These are phyloP conservation scores for Quillaja saponaria DNA, from an alignment of 306 rosid genomes.

Conservation along the genomic window DNA sequence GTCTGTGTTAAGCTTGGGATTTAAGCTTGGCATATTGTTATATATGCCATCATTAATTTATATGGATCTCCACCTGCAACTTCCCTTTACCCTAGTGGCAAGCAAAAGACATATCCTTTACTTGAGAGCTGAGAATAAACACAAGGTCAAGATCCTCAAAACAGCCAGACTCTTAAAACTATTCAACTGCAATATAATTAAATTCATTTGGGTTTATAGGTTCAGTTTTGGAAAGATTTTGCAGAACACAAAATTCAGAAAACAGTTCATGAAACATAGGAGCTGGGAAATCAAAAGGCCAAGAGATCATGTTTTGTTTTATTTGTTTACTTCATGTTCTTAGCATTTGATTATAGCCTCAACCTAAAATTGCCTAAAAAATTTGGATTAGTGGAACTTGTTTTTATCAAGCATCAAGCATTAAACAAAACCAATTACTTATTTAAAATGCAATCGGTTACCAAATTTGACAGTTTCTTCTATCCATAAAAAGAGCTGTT, in stretches of 20 bases:
- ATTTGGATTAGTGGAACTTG: background rate
- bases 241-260: too few species aligned
- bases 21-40: constrained; percentile 54
- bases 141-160: constrained; percentile 48
- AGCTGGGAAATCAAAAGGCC: too few species aligned
- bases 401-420: constrained; percentile 15
- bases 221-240: constrained; percentile 14
- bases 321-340: too few species aligned
- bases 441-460: constrained; percentile 13
- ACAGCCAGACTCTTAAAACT: constrained; percentile 36
- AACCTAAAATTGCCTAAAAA: background rate
- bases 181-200: constrained; percentile 7
- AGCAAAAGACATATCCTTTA: constrained; percentile 60
- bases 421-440: constrained; percentile 21
- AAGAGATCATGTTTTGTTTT: too few species aligned
- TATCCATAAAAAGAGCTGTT: too few species aligned
- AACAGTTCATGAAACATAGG: too few species aligned
- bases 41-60: constrained; percentile 37
- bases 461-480: constrained; percentile 19
- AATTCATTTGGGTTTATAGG: constrained; percentile 15
- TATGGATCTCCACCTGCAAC: constrained; percentile 47
- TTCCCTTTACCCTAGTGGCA: constrained; percentile 55
- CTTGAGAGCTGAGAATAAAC: constrained; percentile 44
- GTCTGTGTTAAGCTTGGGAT: constrained; percentile 41
- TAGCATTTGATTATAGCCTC: too few species aligned